These are phyloP conservation scores for Periconia sp. DNA, from an alignment of 2,329 filamentous ascomycete species.

Conservation along the genomic window DNA sequence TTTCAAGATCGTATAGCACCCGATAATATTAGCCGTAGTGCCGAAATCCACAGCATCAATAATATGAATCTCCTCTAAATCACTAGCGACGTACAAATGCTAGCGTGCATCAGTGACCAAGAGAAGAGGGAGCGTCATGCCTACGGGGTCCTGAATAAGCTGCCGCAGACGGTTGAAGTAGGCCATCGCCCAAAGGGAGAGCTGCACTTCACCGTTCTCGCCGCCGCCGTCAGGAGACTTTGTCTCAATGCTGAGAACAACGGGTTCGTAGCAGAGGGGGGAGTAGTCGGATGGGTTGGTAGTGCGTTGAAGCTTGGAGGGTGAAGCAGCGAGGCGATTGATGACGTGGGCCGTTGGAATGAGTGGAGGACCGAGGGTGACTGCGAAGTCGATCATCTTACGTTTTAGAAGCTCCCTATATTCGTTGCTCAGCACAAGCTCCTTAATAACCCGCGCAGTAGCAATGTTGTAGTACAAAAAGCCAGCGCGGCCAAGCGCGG, in stretches of 20 bases:
- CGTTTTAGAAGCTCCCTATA: slow-evolving; percentile 19
- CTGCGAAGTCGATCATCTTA: slow-evolving; percentile 21
- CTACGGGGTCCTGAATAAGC: slow-evolving; percentile 16
- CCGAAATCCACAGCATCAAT: slow-evolving; percentile 21
- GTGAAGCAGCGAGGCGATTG: slow-evolving; percentile 13
- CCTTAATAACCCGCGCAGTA: slow-evolving; percentile 16
- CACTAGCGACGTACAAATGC: slow-evolving; percentile 19
- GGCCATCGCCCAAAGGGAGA: slow-evolving; percentile 18
- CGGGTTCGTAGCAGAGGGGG: slow-evolving; percentile 15
- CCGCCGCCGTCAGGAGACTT: slow-evolving; percentile 15
- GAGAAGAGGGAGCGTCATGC: slow-evolving; percentile 17
- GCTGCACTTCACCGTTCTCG: slow-evolving; percentile 17
- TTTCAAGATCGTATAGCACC: slow-evolving; percentile 20
- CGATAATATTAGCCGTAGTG: slow-evolving; percentile 21
- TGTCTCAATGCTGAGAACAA: slow-evolving; percentile 18
- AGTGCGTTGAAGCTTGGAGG: slow-evolving; percentile 13
- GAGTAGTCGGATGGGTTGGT: slow-evolving; percentile 9
- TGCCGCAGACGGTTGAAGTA: slow-evolving; percentile 18
- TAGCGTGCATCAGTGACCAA: slow-evolving; percentile 12
- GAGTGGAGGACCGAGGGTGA: slow-evolving; percentile 19
- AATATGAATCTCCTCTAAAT: slow-evolving; percentile 16
- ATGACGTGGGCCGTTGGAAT: slow-evolving; percentile 14
- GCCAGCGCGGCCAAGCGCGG: slow-evolving; percentile 13
- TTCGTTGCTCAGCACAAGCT: slow-evolving; percentile 20
- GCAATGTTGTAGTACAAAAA: slow-evolving; percentile 22